Evolutionary conservation across 768 basidiomycete species (phyloP), one percentile per base, ranked within the genome.

Genomic region (Trametes punicea): DNA sequence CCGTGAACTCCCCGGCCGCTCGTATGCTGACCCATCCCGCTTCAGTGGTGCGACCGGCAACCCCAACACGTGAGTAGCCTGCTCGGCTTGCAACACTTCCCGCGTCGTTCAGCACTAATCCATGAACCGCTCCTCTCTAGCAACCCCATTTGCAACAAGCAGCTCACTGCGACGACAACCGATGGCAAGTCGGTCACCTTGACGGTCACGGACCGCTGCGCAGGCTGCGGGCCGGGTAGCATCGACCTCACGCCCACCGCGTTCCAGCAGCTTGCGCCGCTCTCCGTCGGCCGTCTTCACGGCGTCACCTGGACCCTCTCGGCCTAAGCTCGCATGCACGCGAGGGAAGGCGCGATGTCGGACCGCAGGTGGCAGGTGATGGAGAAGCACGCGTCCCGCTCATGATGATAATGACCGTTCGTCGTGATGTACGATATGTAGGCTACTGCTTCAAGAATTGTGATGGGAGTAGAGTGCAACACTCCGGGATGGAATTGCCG

Each of bases 131-230:
- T 68, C 53, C 67, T 65, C 6, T 67, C 66, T 62, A 61, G 61
- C 31, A 72, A 73, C 66, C 72, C 72, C 4, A 67, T 73, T 49
- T 73, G 71, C 58, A 66, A 67, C 15, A 57, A 62, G 42, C 42
- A 57, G 27, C 55, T 69, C 34, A 60, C 54, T 9, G 67, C 67
- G 21, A 66, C 65, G 8, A 66, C 51, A 33, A 52, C 51, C 46
- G 59, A 68, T 44, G 67, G 66, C 38, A 63, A 64, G 29, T 46
- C 65, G 11, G 65, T 70, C 40, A 63, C 56, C 11, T 68, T 69
- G 16, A 57, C 57, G 23, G 66, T 73, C 46, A 62, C 58, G 21
- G 73, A 74, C 62, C 51, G 64, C 18, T 73, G 73, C 51, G 55
- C 50, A 1, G 69, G 67, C 10, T 74, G 73, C 48, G 66, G 60